Percentiles rank a stretch among this genome's conserved stretches.
Evolutionary conservation across 495 filamentous ascomycete genomes (phyloP).

Genomic region (Penicillium malachiteum): DNA sequence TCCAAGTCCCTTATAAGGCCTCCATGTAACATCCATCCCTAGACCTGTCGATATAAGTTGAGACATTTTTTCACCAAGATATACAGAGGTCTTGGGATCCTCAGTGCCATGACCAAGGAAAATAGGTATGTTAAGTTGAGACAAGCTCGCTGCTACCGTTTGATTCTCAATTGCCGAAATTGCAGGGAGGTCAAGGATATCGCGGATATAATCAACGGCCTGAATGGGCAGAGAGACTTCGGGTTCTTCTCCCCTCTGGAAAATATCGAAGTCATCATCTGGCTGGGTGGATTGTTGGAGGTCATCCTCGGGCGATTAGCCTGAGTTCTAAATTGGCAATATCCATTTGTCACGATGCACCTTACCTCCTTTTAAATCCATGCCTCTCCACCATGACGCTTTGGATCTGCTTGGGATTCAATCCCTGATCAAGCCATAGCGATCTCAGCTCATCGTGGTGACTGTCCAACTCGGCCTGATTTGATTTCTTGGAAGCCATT

Average conservation of each 20-base stretch:
- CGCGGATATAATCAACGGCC: slow-evolving; percentile 14
- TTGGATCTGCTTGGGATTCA: no score
- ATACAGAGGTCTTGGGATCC: slow-evolving; percentile 50
- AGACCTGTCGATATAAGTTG: slow-evolving; percentile 35
- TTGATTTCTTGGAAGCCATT: no score
- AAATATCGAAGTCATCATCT: slow-evolving; percentile 7
- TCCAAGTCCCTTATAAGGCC: slow-evolving; percentile 51
- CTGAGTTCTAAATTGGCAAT: no score
- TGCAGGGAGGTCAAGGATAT: slow-evolving; percentile 18
- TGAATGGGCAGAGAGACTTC: slow-evolving; percentile 4
- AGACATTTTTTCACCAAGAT: slow-evolving; percentile 42
- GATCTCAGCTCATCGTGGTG: no score
- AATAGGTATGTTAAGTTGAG: slow-evolving; percentile 34
- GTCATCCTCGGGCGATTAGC: no score
- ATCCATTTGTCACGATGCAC: no score
- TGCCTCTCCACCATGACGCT: no score
- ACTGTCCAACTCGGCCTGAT: no score
- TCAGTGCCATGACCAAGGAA: slow-evolving; percentile 55
- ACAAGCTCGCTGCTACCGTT: background rate
- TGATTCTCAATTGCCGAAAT: background rate
- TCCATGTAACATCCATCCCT: slow-evolving; percentile 47
- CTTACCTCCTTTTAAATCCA: no score
- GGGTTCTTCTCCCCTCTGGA: slow-evolving; percentile 17
- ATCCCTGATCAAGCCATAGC: no score
- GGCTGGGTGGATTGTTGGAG: background rate